A percentile compares a stretch with the other conserved stretches of the same genome.
Conservation (phyloP, 768 basidiomycete genomes). For the Trametes meyenii region DNA sequence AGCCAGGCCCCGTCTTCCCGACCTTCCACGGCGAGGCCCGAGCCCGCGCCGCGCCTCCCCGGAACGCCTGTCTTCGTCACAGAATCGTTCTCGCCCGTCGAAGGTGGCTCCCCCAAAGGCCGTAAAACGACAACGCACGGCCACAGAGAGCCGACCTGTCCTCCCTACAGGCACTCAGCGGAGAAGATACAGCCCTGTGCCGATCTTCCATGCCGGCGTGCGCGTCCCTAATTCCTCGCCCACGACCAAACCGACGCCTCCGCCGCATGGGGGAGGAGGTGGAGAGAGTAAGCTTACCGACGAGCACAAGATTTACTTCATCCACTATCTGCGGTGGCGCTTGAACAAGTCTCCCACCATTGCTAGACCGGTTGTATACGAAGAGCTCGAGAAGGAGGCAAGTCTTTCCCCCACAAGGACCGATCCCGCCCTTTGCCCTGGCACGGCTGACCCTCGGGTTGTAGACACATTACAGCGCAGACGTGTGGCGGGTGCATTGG, state of each 20-base stretch:
- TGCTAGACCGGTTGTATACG: neutral
- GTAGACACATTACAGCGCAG: neutral
- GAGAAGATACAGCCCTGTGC: neutral
- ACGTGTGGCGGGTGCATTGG: slow-evolving; percentile 13
- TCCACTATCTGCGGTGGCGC: slow-evolving; percentile 13
- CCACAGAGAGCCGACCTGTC: neutral
- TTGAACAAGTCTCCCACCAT: neutral
- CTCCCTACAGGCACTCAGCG: neutral
- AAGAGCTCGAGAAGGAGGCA: slow-evolving; percentile 4
- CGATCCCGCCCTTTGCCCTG: too few relatives aligned
- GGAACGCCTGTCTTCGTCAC: neutral
- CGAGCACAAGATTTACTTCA: slow-evolving; percentile 11
- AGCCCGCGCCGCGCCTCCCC: neutral
- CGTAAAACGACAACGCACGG: neutral
- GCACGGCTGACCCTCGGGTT: neutral
- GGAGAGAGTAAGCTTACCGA: neutral
- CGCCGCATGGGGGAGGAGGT: neutral
- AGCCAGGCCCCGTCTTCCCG: too few relatives aligned
- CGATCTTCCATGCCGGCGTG: slow-evolving; percentile 1
- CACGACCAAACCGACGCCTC: neutral
- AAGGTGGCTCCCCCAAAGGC: neutral
- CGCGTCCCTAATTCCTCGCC: neutral
- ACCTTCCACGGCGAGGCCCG: neutral
- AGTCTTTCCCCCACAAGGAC: neutral
- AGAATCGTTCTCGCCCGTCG: neutral